These are phyloP conservation scores for Inonotus hispidus DNA, from an alignment of 1,284 basidiomycete genomes.

Conservation along the genomic window DNA sequence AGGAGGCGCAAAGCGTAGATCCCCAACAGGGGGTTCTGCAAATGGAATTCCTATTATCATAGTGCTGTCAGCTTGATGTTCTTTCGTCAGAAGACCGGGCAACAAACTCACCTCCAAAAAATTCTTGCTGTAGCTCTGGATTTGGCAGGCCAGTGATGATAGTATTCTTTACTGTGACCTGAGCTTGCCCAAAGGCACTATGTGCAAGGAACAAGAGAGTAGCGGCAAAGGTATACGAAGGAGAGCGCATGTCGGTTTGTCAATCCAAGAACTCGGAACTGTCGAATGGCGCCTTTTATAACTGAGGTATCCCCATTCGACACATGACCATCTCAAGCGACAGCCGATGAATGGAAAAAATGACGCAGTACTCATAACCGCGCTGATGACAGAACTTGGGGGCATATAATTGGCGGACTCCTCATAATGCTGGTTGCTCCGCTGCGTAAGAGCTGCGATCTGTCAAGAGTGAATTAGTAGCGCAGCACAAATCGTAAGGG, in stretches of 20 bases:
- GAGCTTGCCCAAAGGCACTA: not conserved
- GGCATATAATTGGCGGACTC: too few relatives aligned
- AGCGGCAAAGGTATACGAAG: not conserved
- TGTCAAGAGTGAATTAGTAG: not conserved
- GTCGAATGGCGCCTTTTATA: not conserved
- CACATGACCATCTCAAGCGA: not conserved
- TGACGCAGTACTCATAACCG: not conserved
- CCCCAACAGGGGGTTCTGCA: conserved; percentile 49
- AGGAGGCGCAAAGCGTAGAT: conserved; percentile 51
- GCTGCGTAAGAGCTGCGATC: not conserved
- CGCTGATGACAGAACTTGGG: too few relatives aligned
- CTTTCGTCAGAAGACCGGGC: not conserved
- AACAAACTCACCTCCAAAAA: conserved; percentile 1
- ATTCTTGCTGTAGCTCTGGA: conserved; percentile 6
- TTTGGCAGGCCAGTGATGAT: not conserved
- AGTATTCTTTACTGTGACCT: not conserved
- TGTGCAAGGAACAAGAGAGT: not conserved
- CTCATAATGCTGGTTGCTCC: too few relatives aligned
- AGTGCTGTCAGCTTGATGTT: not conserved
- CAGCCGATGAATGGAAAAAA: not conserved
- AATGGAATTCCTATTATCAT: conserved; percentile 44
- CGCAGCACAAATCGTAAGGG: not conserved
- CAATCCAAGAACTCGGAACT: not conserved
- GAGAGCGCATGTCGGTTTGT: not conserved
- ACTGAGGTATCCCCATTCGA: not conserved